phyloP scores from a whole-genome alignment of 2,329 filamentous ascomycete species.

The Alternaria tenuissima region DNA sequence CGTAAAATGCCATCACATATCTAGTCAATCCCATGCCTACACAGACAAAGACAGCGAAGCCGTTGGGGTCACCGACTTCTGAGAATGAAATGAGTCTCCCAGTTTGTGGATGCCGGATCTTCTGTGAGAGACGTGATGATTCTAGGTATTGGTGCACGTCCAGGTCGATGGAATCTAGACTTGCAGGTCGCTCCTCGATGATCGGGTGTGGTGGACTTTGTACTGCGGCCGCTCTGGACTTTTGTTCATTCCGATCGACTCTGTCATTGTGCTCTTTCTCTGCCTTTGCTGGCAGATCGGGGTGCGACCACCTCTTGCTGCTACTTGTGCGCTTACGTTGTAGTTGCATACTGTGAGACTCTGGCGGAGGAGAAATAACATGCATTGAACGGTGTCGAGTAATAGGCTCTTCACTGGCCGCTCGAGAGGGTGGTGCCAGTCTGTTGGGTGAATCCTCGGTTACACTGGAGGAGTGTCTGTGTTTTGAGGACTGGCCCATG shows the following conservation, averaged over 20 bases:
- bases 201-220: slow-evolving; percentile 55
- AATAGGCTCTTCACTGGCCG: slow-evolving; percentile 42
- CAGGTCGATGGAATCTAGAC: slow-evolving; percentile 86
- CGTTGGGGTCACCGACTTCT: slow-evolving; percentile 91
- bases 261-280: slow-evolving; percentile 49
- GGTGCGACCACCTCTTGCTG: slow-evolving; percentile 52
- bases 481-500: slow-evolving; percentile 29
- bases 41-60: slow-evolving; percentile 93
- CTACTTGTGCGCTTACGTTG: slow-evolving; percentile 44
- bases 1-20: slow-evolving; percentile 96
- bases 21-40: slow-evolving; percentile 97
- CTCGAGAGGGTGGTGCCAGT: slow-evolving; percentile 28
- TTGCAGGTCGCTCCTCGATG: slow-evolving; percentile 76
- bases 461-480: slow-evolving; percentile 41
- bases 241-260: slow-evolving; percentile 35
- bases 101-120: slow-evolving; percentile 83
- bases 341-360: slow-evolving; percentile 38
- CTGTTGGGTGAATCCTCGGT: slow-evolving; percentile 30
- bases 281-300: slow-evolving; percentile 51
- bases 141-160: slow-evolving; percentile 86
- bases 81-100: slow-evolving; percentile 93
- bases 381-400: slow-evolving; percentile 41
- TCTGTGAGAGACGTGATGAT: slow-evolving; percentile 85
- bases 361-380: slow-evolving; percentile 26
- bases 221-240: slow-evolving; percentile 26